Evolutionary conservation across 2,329 filamentous ascomycete genomes (phyloP).

Genomic region (Xylogone sp.): DNA sequence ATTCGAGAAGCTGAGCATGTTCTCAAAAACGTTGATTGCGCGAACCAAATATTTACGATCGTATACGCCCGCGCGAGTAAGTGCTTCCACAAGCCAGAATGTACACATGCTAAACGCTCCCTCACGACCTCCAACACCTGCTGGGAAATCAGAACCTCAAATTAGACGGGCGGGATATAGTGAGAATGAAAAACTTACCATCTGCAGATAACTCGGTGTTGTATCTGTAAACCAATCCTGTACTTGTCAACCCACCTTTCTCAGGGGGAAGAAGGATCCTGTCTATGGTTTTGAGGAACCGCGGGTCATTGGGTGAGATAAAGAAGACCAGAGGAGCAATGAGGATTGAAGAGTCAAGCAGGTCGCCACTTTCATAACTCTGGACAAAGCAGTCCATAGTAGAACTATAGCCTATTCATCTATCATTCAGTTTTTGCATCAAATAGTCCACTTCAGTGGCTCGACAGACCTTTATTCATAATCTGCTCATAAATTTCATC

Average conservation of each 20-base stretch:
- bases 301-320: conserved; percentile 71
- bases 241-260: conserved; percentile 71
- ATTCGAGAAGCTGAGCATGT: conserved; percentile 73
- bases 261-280: conserved; percentile 68
- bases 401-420: conserved; percentile 57
- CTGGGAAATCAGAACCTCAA: conserved; percentile 1
- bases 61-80: conserved; percentile 64
- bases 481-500: conserved; percentile 71
- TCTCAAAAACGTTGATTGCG: conserved; percentile 70
- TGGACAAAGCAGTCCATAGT: conserved; percentile 69
- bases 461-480: conserved; percentile 62
- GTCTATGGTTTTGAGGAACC: conserved; percentile 70
- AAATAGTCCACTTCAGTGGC: not conserved
- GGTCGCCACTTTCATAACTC: conserved; percentile 68
- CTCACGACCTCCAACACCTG: conserved; percentile 69
- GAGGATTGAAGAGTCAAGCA: conserved; percentile 70
- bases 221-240: conserved; percentile 73
- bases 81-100: conserved; percentile 77
- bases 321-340: conserved; percentile 80
- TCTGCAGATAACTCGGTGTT: conserved; percentile 66
- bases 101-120: conserved; percentile 80
- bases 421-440: not conserved
- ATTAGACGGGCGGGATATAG: not conserved
- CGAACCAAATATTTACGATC: conserved; percentile 59
- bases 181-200: conserved; percentile 38